These are phyloP conservation scores for Trichoderma virens DNA, from an alignment of 495 filamentous ascomycete genomes.

Conservation along the genomic window DNA sequence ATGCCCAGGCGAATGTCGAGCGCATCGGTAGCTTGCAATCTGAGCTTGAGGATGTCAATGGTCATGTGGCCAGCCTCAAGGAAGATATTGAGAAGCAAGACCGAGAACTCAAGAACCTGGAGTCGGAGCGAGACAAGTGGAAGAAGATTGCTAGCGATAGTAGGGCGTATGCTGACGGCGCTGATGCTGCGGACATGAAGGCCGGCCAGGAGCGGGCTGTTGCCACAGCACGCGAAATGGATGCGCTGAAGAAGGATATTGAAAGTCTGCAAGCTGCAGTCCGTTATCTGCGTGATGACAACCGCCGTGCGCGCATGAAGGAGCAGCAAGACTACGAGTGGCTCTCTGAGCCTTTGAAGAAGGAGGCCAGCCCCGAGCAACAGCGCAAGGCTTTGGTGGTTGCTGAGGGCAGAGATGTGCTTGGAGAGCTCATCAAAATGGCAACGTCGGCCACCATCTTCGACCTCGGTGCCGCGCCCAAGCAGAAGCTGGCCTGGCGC, in stretches of 20 bases:
- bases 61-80: conserved; percentile 49
- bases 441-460: conserved; percentile 51
- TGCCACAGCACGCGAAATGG: conserved; percentile 67
- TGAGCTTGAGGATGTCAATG: conserved; percentile 47
- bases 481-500: conserved; percentile 44
- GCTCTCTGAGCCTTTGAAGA: conserved; percentile 58
- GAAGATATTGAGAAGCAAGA: conserved; percentile 57
- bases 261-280: conserved; percentile 64
- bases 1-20: conserved; percentile 62
- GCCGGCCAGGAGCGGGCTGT: conserved; percentile 51
- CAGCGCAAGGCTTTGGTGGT: conserved; percentile 52
- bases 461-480: conserved; percentile 41
- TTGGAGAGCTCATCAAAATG: conserved; percentile 63
- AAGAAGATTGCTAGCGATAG: conserved; percentile 63
- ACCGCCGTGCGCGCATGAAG: conserved; percentile 53
- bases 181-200: conserved; percentile 40
- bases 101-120: conserved; percentile 47
- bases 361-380: conserved; percentile 38
- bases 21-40: conserved; percentile 57
- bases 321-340: conserved; percentile 55
- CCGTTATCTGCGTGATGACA: conserved; percentile 71
- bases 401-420: conserved; percentile 60
- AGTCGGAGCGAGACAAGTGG: conserved; percentile 65
- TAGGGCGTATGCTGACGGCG: conserved; percentile 46
- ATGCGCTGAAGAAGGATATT: conserved; percentile 63